Base-by-base conservation (phyloP, 139 green algal genomes). In the Closterium sp. region DNA sequence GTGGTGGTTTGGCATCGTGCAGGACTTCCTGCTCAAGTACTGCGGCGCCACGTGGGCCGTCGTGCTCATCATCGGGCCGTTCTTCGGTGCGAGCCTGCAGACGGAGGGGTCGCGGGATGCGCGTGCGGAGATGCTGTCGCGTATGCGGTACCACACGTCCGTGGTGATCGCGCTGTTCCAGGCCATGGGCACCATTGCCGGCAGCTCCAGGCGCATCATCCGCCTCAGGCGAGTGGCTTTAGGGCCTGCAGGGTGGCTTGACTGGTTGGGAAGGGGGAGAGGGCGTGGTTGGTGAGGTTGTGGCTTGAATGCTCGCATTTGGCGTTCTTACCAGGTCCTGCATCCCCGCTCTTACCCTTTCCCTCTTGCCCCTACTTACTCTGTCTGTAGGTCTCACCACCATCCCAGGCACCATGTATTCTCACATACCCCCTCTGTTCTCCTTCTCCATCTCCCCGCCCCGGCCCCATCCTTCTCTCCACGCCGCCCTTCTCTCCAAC, bases 11-110 rank as follows among this genome's bases (percentile, higher is more conserved):
- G 91, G 91, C 88, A 97, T 97, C 89, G 90, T 96, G 66, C 96
- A 97, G 93, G 96, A 97, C 93, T 97, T 97, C 32, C 34, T 96
- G 87, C 94, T 97, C 85, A 97, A 97, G 94, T 97, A 97, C 93
- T 91, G 97, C 64, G 96, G 94, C 0, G 96, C 95, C n/a, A 97
- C 96, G 2, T 95, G 94, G 34, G 96, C 96, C 12, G 96, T 97
- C 33, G 94, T 95, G 33, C 95, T 97, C 43, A 97, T 97, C 94
- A 97, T 97, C 64, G 96, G 96, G n/a, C 96, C 96, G 33, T 97
- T 97, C 92, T 97, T 97, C 92, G 85, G 85, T 3, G 94, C 96
- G 1, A 92, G 95, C 76, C 85, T 97, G 88, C 91, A 94, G 33
- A 95, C 96, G 3, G 89, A 95, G 34, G 89, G 90, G 91, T 93